These are phyloP conservation scores for Lithospermum erythrorhizon DNA, from an alignment of 257 asterid species.

Conservation along the genomic window DNA sequence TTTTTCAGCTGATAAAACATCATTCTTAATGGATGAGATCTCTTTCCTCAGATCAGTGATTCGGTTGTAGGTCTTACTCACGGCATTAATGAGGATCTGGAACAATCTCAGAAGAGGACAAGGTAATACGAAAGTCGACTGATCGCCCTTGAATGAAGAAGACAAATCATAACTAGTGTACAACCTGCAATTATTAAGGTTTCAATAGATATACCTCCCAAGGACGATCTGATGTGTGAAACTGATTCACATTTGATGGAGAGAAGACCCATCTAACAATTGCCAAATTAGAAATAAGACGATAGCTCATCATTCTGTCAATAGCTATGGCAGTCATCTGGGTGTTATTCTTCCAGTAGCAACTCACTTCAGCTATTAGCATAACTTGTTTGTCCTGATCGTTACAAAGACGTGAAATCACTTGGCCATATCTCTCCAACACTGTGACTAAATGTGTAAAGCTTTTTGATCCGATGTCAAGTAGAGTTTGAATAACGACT, in stretches of 20 bases:
- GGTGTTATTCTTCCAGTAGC: constrained; percentile 74
- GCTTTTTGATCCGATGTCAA: constrained; percentile 90
- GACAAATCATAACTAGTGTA: background rate
- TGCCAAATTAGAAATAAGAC: constrained; percentile 84
- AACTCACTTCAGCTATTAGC: constrained; percentile 79
- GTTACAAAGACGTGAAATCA: constrained; percentile 65
- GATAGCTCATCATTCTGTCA: constrained; percentile 99
- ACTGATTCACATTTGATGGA: constrained; percentile 44
- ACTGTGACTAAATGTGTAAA: constrained; percentile 94
- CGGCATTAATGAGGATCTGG: constrained; percentile 76
- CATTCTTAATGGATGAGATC: constrained; percentile 53
- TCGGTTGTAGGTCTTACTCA: constrained; percentile 85
- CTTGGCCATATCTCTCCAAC: constrained; percentile 92
- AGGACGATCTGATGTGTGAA: constrained; percentile 83
- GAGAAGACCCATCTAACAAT: constrained; percentile 95
- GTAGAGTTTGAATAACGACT: constrained; percentile 83
- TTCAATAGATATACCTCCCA: constrained; percentile 67
- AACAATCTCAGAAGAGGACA: background rate
- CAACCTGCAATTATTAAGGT: background rate
- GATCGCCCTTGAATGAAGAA: background rate
- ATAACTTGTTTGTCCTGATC: constrained; percentile 83
- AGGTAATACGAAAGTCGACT: background rate
- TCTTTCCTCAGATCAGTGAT: constrained; percentile 84
- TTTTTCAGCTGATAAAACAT: constrained; percentile 42
- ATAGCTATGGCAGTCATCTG: constrained; percentile 90